Evolutionary conservation across 2,329 filamentous ascomycete species (phyloP), one percentile per base, ranked within the genome.

Genomic region (Stachybotrys chlorohalonatus): DNA sequence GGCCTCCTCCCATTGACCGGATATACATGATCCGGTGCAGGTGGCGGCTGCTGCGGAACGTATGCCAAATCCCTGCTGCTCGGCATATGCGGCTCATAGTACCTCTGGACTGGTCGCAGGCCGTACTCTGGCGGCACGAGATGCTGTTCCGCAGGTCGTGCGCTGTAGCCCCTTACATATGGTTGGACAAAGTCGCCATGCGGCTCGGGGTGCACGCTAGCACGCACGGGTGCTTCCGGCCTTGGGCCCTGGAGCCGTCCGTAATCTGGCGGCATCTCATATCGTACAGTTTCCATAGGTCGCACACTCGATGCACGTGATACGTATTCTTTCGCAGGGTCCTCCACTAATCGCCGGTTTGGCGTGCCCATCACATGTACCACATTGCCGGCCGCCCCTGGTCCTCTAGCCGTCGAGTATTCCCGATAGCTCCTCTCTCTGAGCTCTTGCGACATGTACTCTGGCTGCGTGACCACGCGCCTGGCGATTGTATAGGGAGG

Each of bases 381-480:
- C 59, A 79, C 81, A 9, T 80, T 78, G 39, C 66, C 66, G 3
- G 72, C 67, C 2, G 68, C 68, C 6, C 64, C 67, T 56, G 75
- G 68, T 11, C 76, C 80, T 45, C 76, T 80, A 58, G 50, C 50
- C 15, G 70, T 69, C 5, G 82, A 79, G 59, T 82, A 81, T 59
- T 86, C 84, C 54, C 81, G 73, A 58, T 80, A 77, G 15, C 79
- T 77, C 57, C 81, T 82, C 31, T 75, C 70, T 56, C 81, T 76
- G 57, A 80, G 77, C 36, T 73, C 68, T 52, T 82, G 78, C 7
- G 77, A 63, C 31, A 75, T 63, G 52, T 76, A 81, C 57, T 87
- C 85, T 2, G 83, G 79, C 57, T 86, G 81, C 11, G 84, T 84
- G 24, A 89, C 71, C 48, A 85, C 75, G 47, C 83, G 77, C 56